Evolutionary conservation across 148 eudicot genomes (phyloP).

Genomic region (Chenopodium suecicum): DNA sequence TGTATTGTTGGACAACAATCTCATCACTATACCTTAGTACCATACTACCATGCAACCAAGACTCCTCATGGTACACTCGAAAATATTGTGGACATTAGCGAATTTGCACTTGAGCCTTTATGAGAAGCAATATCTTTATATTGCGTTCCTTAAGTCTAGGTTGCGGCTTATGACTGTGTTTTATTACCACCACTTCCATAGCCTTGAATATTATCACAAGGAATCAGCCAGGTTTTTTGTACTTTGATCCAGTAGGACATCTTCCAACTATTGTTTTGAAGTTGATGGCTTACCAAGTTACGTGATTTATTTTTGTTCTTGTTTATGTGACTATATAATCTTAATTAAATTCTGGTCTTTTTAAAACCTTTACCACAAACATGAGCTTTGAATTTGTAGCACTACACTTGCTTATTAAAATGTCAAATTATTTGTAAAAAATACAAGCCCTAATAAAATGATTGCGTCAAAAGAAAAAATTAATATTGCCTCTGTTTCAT

Average conservation of each 20-base stretch:
- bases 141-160: neutral
- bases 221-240: neutral
- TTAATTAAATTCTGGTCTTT: neutral
- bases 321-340: neutral
- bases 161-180: neutral
- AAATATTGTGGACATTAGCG: too few species aligned
- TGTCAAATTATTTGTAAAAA: too few species aligned
- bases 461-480: too few species aligned
- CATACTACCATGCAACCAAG: too few species aligned
- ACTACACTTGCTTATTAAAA: too few species aligned
- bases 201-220: neutral
- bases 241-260: neutral
- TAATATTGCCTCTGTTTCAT: too few species aligned
- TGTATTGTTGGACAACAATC: neutral
- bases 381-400: neutral
- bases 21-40: too few species aligned
- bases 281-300: neutral
- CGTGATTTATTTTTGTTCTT: neutral
- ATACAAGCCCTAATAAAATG: too few species aligned
- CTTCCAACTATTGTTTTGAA: neutral
- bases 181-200: neutral
- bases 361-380: neutral
- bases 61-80: too few species aligned
- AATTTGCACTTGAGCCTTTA: too few species aligned
- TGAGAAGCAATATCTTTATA: neutral